Evolutionary conservation across 1,284 basidiomycete genomes (phyloP).

Genomic region (Cutaneotrichosporon cyanovorans): DNA sequence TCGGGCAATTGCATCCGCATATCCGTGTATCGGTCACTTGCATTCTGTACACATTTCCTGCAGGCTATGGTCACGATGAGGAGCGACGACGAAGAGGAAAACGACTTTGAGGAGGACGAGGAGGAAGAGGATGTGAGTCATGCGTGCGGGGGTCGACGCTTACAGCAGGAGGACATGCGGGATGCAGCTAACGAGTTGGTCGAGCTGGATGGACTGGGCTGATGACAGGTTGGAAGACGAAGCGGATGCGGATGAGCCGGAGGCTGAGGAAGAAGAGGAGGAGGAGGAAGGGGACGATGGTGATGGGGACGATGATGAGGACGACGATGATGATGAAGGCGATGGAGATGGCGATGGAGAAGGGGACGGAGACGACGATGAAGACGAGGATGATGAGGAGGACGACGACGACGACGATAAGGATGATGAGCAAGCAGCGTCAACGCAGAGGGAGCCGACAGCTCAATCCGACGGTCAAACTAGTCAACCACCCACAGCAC

Average conservation of each 20-base stretch:
- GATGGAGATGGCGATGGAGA: slow-evolving; percentile 1
- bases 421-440: background rate
- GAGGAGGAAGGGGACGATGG: slow-evolving; percentile 23
- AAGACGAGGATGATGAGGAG: slow-evolving; percentile 15
- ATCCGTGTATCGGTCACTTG: background rate
- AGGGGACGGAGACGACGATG: slow-evolving; percentile 20
- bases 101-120: slow-evolving; percentile 18
- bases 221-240: slow-evolving; percentile 16
- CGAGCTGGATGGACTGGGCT: background rate
- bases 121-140: slow-evolving; percentile 15
- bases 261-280: slow-evolving; percentile 23
- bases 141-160: slow-evolving; percentile 2
- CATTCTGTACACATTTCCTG: background rate
- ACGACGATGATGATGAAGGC: slow-evolving; percentile 21
- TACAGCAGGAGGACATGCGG: slow-evolving; percentile 17
- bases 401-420: slow-evolving; percentile 19
- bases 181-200: slow-evolving; percentile 21
- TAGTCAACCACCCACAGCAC: slow-evolving; percentile 1
- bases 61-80: slow-evolving; percentile 15
- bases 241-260: slow-evolving; percentile 20
- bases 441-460: too few species aligned
- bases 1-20: slow-evolving; percentile 9
- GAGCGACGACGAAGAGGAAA: slow-evolving; percentile 37
- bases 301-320: slow-evolving; percentile 25
- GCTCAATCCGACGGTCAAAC: background rate